Evolutionary conservation across 306 rosid species (phyloP).

Genomic region (Elaeagnus macrophylla): DNA sequence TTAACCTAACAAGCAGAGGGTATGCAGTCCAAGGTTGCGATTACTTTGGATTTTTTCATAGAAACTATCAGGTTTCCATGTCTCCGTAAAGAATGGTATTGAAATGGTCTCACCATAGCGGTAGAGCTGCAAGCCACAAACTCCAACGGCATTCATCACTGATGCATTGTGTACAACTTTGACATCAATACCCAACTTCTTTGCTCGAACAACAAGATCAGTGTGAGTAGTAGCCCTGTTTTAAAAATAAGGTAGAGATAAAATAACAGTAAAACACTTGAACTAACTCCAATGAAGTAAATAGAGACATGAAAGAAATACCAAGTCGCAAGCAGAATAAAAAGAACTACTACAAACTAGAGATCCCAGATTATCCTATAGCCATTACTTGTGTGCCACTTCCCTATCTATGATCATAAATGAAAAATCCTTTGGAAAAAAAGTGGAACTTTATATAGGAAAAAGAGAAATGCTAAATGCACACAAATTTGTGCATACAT

Average conservation of each 20-base stretch:
- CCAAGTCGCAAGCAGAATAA: neutral
- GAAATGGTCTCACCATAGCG: conserved; percentile 85
- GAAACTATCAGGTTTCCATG: conserved; percentile 93
- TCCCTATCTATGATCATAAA: too few relatives aligned
- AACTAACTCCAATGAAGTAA: neutral
- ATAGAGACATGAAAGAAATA: neutral
- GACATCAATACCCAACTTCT: conserved; percentile 61
- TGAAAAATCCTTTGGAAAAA: too few relatives aligned
- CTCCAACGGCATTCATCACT: conserved; percentile 82
- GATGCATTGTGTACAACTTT: conserved; percentile 69
- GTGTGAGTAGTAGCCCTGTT: conserved; percentile 75
- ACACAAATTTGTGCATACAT: too few relatives aligned
- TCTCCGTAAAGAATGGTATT: conserved; percentile 63
- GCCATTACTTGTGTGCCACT: neutral
- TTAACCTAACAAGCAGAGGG: conserved; percentile 54
- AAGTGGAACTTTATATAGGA: too few relatives aligned
- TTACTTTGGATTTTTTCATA: conserved; percentile 74
- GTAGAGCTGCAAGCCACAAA: conserved; percentile 79
- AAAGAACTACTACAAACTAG: neutral
- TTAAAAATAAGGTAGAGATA: neutral
- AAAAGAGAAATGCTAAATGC: too few relatives aligned
- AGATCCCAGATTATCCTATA: neutral
- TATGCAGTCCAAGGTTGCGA: conserved; percentile 35
- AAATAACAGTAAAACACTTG: neutral
- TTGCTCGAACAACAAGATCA: conserved; percentile 82